phyloP scores from a whole-genome alignment of 495 filamentous ascomycete genomes.

The Amorphotheca resinae region DNA sequence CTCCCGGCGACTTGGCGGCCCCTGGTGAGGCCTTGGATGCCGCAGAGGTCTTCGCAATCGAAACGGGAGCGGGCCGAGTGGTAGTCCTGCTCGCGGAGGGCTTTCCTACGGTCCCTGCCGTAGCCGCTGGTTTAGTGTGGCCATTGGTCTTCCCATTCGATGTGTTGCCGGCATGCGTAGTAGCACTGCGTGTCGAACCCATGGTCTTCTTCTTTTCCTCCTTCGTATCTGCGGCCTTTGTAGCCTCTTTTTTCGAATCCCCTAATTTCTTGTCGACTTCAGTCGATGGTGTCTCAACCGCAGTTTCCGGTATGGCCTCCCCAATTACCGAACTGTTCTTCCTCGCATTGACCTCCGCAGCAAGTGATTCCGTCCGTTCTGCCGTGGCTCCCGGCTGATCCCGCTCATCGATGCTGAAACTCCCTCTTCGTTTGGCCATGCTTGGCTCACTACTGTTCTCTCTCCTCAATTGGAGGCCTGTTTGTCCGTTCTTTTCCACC shows the following conservation, averaged over 20 bases:
- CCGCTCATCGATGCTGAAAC: conserved; percentile 19
- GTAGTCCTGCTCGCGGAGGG: conserved; percentile 24
- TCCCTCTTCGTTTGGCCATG: conserved; percentile 14
- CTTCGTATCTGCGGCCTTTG: conserved; percentile 4
- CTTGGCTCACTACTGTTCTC: conserved; percentile 18
- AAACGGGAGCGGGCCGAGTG: conserved; percentile 31
- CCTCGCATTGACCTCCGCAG: conserved; percentile 7
- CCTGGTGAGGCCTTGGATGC: conserved; percentile 23
- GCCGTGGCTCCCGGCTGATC: conserved; percentile 8
- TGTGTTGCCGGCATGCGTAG: not conserved
- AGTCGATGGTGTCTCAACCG: conserved; percentile 12
- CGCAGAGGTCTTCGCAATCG: conserved; percentile 26
- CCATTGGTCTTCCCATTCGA: conserved; percentile 16
- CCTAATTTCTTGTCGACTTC: conserved; percentile 16
- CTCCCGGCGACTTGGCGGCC: conserved; percentile 17
- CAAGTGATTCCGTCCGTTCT: conserved; percentile 12
- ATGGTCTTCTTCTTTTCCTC: conserved; percentile 9
- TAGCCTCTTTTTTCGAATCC: not conserved
- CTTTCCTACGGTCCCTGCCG: conserved; percentile 19
- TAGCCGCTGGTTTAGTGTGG: conserved; percentile 14
- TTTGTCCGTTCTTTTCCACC: conserved; percentile 50
- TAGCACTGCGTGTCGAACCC: no score
- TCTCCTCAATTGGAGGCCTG: conserved; percentile 26
- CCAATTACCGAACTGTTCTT: conserved; percentile 9
- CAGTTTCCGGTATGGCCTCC: conserved; percentile 16